Base-by-base conservation (phyloP, 257 asterid genomes). In the Gardenia jasminoides region DNA sequence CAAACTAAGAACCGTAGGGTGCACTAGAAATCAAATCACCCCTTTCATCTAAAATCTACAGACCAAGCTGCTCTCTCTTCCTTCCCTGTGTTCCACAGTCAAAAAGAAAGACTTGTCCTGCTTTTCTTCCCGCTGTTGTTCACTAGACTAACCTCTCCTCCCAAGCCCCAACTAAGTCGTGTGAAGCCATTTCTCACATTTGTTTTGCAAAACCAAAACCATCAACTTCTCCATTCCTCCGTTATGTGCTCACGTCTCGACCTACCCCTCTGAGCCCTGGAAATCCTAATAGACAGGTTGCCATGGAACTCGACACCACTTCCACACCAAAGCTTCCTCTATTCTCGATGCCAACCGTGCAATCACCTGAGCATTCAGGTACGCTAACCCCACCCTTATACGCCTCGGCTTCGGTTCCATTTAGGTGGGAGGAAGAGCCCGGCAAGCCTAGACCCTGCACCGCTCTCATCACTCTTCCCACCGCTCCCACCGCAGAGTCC, bases 341-440 rank as follows among this genome's bases (percentile, higher is more conserved):
- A 4, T 59, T 76, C 39, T 83, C 78, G 56, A 24, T 72, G 19
- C 85, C 86, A 59, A 2, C 43, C 41, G 31, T 28, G 64, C 80
- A 62, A 4, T 90, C 97, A 2, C 91, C 96, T 15, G 86, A 89
- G 30, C 90, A 80, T 66, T 76, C 92, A 43, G 88, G 91, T 0
- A 80, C 76, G 78, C 86, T 84, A 16, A 87, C 97, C 1, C 95
- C 94, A 20, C 97, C 96, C 0, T 75, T 88, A 8, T 90, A 75
- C 76, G 76, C 88, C 59, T 75, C 80, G 24, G 94, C 89, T 11
- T 85, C 98, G 4, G 83, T 93, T 31, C 98, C 98, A 10, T 93
- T 93, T 85, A 84, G 83, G 61, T 93, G 98, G 98, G 98, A 93
- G 68, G 91, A 90, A 66, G 82, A 85, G 48, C 98, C 98, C 20